phyloP scores from a whole-genome alignment of 306 rosid species.

The Astragalus membranaceus region DNA sequence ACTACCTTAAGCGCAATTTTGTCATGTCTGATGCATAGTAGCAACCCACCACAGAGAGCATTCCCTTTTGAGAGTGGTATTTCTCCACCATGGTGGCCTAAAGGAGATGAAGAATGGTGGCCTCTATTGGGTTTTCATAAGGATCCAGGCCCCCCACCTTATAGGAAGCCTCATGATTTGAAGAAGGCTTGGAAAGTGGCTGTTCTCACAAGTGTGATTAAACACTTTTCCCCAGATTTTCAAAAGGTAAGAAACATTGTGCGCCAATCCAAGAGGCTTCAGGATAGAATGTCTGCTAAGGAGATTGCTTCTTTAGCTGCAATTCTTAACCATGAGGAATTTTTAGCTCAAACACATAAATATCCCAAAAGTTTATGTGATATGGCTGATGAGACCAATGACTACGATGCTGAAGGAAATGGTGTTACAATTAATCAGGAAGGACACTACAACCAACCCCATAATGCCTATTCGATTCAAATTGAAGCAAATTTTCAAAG shows the following conservation, averaged over 20 bases:
- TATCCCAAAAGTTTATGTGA: not conserved
- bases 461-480: too few relatives aligned
- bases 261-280: constrained; percentile 46
- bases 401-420: not conserved
- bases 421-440: not conserved
- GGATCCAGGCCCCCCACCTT: constrained; percentile 63
- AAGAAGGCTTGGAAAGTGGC: constrained; percentile 69
- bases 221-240: constrained; percentile 51
- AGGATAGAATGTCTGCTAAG: constrained; percentile 62
- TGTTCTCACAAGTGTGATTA: constrained; percentile 54
- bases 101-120: constrained; percentile 47
- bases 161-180: constrained; percentile 63
- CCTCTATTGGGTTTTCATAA: constrained; percentile 22
- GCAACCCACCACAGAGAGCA: constrained; percentile 58
- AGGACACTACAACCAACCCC: not conserved
- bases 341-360: constrained; percentile 19
- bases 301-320: constrained; percentile 51
- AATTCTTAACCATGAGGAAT: constrained; percentile 46
- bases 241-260: constrained; percentile 44
- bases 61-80: constrained; percentile 57
- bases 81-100: constrained; percentile 78
- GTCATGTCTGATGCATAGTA: constrained; percentile 52
- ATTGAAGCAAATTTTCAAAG: not conserved
- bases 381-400: not conserved
- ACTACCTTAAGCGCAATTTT: constrained; percentile 57